Conservation (phyloP, 768 basidiomycete genomes). For the Saitozyma podzolica region DNA sequence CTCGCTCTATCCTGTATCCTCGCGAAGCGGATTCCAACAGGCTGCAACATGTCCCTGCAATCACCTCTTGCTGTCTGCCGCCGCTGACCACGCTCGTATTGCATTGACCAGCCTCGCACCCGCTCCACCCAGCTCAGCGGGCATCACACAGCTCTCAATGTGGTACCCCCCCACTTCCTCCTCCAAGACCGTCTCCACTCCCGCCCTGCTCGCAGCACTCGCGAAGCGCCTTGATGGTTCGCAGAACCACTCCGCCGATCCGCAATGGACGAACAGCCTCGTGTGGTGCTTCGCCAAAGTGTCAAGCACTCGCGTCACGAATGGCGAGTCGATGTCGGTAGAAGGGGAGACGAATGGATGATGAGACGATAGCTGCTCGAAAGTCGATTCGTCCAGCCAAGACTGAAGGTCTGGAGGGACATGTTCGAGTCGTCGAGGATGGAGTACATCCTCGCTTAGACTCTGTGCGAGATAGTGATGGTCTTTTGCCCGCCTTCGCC, state of each 20-base stretch:
- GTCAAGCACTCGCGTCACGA: conserved; percentile 5
- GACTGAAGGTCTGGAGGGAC: not conserved
- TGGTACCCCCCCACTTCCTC: conserved; percentile 16
- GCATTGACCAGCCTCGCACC: conserved; percentile 6
- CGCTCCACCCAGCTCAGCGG: conserved; percentile 11
- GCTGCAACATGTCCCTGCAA: too few species aligned
- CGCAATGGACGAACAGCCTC: conserved; percentile 12
- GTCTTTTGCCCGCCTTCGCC: not conserved
- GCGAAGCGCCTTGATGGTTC: not conserved
- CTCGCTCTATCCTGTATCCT: too few species aligned
- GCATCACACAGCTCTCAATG: conserved; percentile 13
- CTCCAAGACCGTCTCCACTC: conserved; percentile 2
- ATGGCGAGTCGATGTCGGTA: conserved; percentile 8
- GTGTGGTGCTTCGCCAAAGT: conserved; percentile 3
- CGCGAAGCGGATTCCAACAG: too few species aligned
- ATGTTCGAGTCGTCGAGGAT: not conserved
- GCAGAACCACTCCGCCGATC: conserved; percentile 23
- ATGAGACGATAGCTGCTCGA: conserved; percentile 11
- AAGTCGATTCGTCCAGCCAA: conserved; percentile 6
- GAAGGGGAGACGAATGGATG: conserved; percentile 22
- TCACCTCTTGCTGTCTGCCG: not conserved
- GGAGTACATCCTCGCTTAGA: not conserved
- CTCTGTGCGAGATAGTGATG: not conserved
- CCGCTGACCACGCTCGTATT: not conserved
- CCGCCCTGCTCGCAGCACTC: not conserved